These are phyloP conservation scores for Pichia norvegensis DNA, from an alignment of 1,139 yeast genomes.

Conservation along the genomic window DNA sequence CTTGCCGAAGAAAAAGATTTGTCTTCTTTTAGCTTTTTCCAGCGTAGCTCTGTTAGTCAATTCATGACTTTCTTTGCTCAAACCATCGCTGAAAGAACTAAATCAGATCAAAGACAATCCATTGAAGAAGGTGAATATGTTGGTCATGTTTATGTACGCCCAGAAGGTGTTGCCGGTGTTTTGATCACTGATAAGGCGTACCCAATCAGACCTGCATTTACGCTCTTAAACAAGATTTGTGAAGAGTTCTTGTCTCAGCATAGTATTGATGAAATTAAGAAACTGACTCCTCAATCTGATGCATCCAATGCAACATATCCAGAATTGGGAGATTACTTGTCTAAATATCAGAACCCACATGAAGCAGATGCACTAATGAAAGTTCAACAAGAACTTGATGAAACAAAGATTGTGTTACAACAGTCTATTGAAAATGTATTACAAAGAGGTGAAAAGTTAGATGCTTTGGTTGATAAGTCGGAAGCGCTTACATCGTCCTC, in stretches of 20 bases:
- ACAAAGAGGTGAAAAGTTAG: conserved; percentile 94
- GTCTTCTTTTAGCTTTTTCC: conserved; percentile 75
- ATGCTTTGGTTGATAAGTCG: conserved; percentile 87
- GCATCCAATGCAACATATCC: conserved; percentile 54
- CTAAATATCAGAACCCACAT: conserved; percentile 89
- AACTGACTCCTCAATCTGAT: conserved; percentile 87
- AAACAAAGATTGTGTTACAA: conserved; percentile 91
- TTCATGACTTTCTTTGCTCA: conserved; percentile 92
- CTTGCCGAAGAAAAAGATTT: conserved; percentile 76
- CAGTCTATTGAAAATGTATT: conserved; percentile 91
- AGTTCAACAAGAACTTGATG: conserved; percentile 96
- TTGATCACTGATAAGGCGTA: conserved; percentile 90
- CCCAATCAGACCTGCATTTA: conserved; percentile 96
- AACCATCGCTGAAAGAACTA: conserved; percentile 84
- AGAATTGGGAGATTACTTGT: conserved; percentile 42
- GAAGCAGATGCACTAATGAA: conserved; percentile 96
- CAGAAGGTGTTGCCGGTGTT: conserved; percentile 92
- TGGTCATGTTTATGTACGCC: conserved; percentile 85
- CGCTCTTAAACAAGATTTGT: conserved; percentile 78
- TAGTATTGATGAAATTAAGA: conserved; percentile 59
- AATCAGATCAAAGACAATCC: conserved; percentile 85
- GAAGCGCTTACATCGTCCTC: conserved; percentile 87
- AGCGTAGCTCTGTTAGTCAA: conserved; percentile 49
- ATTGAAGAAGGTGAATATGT: conserved; percentile 88
- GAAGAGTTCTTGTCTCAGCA: conserved; percentile 86